Evolutionary conservation across 2,329 filamentous ascomycete genomes (phyloP).

Genomic region (Tolypocladium endophyticum): DNA sequence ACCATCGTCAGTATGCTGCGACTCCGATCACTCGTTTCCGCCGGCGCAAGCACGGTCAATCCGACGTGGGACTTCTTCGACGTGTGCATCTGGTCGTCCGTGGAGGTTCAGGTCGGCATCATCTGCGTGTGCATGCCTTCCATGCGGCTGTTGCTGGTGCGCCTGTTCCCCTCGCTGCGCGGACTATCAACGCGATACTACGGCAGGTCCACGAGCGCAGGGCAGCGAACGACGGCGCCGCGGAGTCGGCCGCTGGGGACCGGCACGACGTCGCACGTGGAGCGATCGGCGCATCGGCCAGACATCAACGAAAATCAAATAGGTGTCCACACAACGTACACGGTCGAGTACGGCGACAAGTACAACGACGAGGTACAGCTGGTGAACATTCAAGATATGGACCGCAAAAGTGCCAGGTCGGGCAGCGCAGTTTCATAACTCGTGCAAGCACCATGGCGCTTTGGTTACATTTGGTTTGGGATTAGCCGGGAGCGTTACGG

Average conservation of each 20-base stretch:
- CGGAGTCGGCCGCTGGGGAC: constrained; percentile 9
- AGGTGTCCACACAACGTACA: constrained; percentile 22
- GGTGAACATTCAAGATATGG: constrained; percentile 17
- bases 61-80: constrained; percentile 23
- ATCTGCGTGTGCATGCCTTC: constrained; percentile 29
- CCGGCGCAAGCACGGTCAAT: constrained; percentile 17
- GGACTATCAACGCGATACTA: constrained; percentile 20
- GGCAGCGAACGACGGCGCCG: constrained; percentile 3
- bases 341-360: constrained; percentile 19
- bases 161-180: constrained; percentile 25
- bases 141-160: constrained; percentile 21
- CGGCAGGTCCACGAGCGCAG: constrained; percentile 11
- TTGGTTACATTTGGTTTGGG: not conserved
- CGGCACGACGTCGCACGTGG: constrained; percentile 12
- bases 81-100: constrained; percentile 21
- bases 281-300: constrained; percentile 7
- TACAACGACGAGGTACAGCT: constrained; percentile 20
- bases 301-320: constrained; percentile 16
- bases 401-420: not conserved
- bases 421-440: not conserved
- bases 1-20: constrained; percentile 27
- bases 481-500: not conserved
- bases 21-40: constrained; percentile 20
- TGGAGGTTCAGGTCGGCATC: constrained; percentile 27
- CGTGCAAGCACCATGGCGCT: too few species aligned